These are phyloP conservation scores for Thoreauomyces humboldtii DNA, from an alignment of 192 early-diverging fungal genomes.

Conservation along the genomic window DNA sequence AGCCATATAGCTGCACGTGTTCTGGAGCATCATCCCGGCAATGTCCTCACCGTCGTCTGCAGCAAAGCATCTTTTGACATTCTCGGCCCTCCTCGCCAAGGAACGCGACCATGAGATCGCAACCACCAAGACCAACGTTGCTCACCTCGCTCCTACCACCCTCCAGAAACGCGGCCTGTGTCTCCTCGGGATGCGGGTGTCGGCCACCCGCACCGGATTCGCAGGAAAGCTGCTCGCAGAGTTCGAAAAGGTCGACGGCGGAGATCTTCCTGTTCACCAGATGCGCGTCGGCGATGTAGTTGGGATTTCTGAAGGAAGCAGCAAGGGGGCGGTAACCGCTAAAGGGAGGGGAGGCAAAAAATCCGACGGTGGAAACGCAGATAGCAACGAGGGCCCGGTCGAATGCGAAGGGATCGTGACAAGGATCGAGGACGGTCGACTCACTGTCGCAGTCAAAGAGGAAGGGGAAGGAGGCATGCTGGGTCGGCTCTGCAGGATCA, in stretches of 20 bases:
- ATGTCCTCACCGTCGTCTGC: too few species aligned
- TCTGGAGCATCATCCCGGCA: too few species aligned
- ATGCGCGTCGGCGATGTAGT: conserved; percentile 21
- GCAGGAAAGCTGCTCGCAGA: conserved; percentile 22
- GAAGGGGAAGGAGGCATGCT: conserved; percentile 44
- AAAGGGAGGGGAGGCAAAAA: not conserved
- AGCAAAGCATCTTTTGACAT: too few species aligned
- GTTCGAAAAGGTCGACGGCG: conserved; percentile 7
- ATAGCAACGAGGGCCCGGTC: not conserved
- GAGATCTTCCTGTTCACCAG: not conserved
- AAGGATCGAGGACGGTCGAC: conserved; percentile 14
- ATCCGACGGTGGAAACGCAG: not conserved
- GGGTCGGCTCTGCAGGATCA: conserved; percentile 1
- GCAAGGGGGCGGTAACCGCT: not conserved
- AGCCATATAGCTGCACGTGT: too few species aligned
- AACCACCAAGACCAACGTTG: not conserved
- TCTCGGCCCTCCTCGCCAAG: conserved; percentile 12
- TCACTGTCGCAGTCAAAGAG: conserved; percentile 64
- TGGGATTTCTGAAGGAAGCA: not conserved
- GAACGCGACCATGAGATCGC: conserved; percentile 15
- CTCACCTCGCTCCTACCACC: conserved; percentile 12
- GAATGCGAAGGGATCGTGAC: not conserved
- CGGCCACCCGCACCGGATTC: conserved; percentile 25
- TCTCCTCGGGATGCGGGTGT: conserved; percentile 12
- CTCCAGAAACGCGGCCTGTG: conserved; percentile 21